Evolutionary conservation across 208 protist species (phyloP).

Genomic region (Acanthamoeba royreba): DNA sequence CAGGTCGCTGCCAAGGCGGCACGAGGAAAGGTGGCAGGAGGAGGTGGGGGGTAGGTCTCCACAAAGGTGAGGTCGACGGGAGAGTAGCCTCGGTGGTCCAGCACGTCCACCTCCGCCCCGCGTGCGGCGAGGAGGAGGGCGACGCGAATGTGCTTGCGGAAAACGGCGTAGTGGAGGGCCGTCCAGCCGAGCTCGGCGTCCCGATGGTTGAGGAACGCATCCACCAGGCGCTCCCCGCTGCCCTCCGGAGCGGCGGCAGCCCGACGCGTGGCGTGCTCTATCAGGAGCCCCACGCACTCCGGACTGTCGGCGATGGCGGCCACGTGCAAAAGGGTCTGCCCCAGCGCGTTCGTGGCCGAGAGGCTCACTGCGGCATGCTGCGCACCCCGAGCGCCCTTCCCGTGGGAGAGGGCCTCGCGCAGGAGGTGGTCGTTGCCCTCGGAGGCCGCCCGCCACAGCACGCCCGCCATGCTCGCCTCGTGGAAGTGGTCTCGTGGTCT

Average conservation of each 20-base stretch:
- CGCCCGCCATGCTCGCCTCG: no score
- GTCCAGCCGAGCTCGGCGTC: neutral
- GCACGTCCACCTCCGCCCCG: neutral
- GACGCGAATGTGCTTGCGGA: neutral
- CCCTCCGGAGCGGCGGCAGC: no score
- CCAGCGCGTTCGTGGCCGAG: neutral
- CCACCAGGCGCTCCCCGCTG: no score
- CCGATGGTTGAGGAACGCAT: neutral
- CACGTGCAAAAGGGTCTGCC: neutral
- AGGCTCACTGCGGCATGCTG: no score
- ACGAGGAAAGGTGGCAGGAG: neutral
- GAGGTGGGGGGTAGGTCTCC: neutral
- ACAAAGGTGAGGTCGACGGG: neutral
- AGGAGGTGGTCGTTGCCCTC: neutral
- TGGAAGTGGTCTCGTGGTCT: no score
- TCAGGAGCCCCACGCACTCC: neutral
- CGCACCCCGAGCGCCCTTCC: no score
- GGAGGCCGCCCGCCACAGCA: neutral
- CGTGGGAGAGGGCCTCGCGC: neutral
- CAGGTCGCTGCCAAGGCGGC: neutral
- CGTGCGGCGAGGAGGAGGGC: neutral
- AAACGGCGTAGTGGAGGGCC: neutral
- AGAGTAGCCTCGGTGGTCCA: neutral
- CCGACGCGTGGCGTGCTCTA: no score
- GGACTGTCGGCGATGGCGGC: neutral